phyloP scores from a whole-genome alignment of 2,329 filamentous ascomycete genomes.

The Arthroderma uncinatum region DNA sequence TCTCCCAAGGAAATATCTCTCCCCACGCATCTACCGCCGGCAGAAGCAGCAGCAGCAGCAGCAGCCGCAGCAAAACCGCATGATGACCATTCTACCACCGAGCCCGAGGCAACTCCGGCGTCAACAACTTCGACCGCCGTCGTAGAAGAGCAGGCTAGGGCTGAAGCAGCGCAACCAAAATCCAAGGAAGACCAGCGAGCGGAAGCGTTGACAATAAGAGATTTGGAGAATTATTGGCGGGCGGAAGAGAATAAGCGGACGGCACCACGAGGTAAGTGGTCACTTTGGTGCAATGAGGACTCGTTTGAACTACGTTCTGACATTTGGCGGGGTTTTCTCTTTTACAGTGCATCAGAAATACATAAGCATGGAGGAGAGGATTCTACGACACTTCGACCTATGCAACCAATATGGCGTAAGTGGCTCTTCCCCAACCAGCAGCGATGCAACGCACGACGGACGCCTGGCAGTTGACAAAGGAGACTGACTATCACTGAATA shows the following conservation, averaged over 20 bases:
- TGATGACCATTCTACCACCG: neutral
- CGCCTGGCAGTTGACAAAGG: neutral
- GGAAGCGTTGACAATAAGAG: conserved; percentile 51
- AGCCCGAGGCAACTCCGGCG: conserved; percentile 11
- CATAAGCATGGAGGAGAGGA: conserved; percentile 65
- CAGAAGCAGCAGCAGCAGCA: conserved; percentile 4
- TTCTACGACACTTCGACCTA: conserved; percentile 84
- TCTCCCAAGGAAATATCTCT: conserved; percentile 7
- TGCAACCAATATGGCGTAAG: conserved; percentile 83
- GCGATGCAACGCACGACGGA: too few species aligned
- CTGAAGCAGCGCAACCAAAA: conserved; percentile 27
- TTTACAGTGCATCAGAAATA: conserved; percentile 60
- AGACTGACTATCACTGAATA: neutral
- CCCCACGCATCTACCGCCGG: conserved; percentile 1
- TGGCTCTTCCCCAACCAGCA: neutral
- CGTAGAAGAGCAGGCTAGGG: conserved; percentile 40
- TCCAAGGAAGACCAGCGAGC: conserved; percentile 39
- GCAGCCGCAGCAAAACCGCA: neutral
- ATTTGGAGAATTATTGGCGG: conserved; percentile 69
- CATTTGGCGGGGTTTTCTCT: neutral
- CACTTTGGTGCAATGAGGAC: neutral
- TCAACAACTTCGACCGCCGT: conserved; percentile 28
- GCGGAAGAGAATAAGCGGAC: conserved; percentile 57
- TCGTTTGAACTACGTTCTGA: neutral
- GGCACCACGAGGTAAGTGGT: conserved; percentile 44